Evolutionary conservation across 2,329 filamentous ascomycete genomes (phyloP).

Genomic region (Neofusicoccum cordaticola): DNA sequence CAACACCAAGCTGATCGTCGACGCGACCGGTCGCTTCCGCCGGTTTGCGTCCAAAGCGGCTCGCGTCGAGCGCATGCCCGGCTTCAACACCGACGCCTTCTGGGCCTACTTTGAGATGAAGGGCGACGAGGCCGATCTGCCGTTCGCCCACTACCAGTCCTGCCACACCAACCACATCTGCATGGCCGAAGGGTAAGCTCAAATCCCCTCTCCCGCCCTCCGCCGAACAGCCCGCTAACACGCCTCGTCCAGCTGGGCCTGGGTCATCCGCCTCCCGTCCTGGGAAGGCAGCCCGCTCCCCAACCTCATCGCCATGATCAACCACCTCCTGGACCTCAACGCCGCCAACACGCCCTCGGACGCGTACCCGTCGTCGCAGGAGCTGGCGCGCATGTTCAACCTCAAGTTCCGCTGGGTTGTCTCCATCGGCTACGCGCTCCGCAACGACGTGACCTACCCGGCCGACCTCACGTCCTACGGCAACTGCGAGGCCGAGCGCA

Average conservation of each 20-base stretch:
- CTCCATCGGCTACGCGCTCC: neutral
- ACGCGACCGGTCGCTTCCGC: neutral
- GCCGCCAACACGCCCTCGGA: neutral
- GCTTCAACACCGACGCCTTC: neutral
- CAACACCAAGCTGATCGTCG: neutral
- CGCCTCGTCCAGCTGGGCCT: neutral
- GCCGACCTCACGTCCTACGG: neutral
- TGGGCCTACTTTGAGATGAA: neutral
- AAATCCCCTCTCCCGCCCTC: neutral
- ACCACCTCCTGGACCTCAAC: slow-evolving; percentile 1
- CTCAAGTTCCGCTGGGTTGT: neutral
- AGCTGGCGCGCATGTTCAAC: neutral
- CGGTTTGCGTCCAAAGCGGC: neutral
- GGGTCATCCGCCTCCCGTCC: neutral
- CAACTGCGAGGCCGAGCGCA: neutral
- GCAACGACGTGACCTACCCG: neutral
- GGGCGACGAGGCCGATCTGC: neutral
- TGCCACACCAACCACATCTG: slow-evolving; percentile 2
- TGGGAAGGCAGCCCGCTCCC: neutral
- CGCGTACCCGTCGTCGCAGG: neutral
- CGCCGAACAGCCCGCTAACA: neutral
- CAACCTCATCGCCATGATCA: slow-evolving; percentile 1
- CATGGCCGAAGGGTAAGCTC: neutral
- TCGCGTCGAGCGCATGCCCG: neutral
- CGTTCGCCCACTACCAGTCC: neutral